Evolutionary conservation across 164 flowering plant species (phyloP).

Genomic region (Aristolochia californica): DNA sequence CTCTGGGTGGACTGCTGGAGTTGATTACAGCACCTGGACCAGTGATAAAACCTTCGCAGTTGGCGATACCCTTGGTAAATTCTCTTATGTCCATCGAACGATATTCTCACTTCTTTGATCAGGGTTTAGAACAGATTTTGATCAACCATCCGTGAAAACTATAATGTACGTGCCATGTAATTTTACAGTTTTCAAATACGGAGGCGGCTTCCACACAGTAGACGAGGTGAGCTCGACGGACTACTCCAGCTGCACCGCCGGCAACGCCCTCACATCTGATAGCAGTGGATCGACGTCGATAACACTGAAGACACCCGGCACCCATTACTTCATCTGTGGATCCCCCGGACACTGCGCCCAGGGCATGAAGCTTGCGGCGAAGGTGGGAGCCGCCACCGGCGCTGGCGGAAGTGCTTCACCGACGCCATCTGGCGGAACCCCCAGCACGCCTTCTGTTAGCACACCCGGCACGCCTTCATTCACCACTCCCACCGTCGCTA

Average conservation of each 20-base stretch:
- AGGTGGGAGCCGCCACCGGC: constrained; percentile 12
- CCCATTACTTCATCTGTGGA: constrained; percentile 44
- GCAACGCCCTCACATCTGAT: constrained; percentile 23
- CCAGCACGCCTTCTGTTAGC: constrained; percentile 1
- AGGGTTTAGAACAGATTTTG: too few species aligned
- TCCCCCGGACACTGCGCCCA: constrained; percentile 27
- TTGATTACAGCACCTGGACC: constrained; percentile 36
- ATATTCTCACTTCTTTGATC: too few species aligned
- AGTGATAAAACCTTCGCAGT: constrained; percentile 28
- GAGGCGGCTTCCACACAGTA: constrained; percentile 25
- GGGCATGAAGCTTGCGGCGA: constrained; percentile 49
- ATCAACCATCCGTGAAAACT: too few species aligned
- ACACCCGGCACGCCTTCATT: constrained; percentile 3
- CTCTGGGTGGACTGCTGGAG: constrained; percentile 25
- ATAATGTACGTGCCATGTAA: too few species aligned
- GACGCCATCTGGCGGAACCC: not conserved
- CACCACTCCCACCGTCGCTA: not conserved
- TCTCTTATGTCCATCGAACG: not conserved
- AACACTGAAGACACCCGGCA: constrained; percentile 30
- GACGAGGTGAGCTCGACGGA: constrained; percentile 36
- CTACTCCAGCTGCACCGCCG: constrained; percentile 25
- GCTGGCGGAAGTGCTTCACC: not conserved
- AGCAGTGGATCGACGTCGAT: constrained; percentile 29
- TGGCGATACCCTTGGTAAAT: constrained; percentile 36
- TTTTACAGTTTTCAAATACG: constrained; percentile 33